phyloP scores from a whole-genome alignment of 257 asterid species.

The Verbascum thapsus region DNA sequence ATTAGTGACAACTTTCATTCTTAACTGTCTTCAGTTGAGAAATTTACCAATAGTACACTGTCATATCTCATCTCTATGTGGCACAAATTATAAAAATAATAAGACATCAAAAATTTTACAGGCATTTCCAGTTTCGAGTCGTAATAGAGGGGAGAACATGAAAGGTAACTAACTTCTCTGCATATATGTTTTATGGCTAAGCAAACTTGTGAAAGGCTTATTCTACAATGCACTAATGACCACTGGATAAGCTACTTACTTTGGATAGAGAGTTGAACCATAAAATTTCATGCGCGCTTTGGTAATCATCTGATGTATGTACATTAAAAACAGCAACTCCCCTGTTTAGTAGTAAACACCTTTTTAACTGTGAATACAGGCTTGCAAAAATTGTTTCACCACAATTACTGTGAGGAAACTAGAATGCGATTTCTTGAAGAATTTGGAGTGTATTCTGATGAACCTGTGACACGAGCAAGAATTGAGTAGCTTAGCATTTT shows the following conservation, averaged over 20 bases:
- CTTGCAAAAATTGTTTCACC: conserved; percentile 26
- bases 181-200: conserved; percentile 10
- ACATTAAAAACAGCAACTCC: conserved; percentile 8
- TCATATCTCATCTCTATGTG: too few relatives aligned
- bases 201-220: conserved; percentile 10
- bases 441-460: conserved; percentile 94
- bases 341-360: background rate
- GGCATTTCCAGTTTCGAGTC: conserved; percentile 6
- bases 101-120: conserved; percentile 6
- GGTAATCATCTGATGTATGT: conserved; percentile 22
- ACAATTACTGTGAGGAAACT: conserved; percentile 27
- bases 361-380: conserved; percentile 13
- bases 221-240: too few relatives aligned
- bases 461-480: conserved; percentile 58
- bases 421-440: conserved; percentile 94
- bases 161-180: background rate
- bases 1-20: too few relatives aligned
- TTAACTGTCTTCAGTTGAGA: too few relatives aligned
- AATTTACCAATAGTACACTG: too few relatives aligned
- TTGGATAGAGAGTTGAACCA: too few relatives aligned
- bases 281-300: too few relatives aligned
- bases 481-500: conserved; percentile 28
- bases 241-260: too few relatives aligned
- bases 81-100: background rate
- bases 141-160: conserved; percentile 3